Conservation (phyloP, 2,329 filamentous ascomycete genomes). For the Colletotrichum sp. region DNA sequence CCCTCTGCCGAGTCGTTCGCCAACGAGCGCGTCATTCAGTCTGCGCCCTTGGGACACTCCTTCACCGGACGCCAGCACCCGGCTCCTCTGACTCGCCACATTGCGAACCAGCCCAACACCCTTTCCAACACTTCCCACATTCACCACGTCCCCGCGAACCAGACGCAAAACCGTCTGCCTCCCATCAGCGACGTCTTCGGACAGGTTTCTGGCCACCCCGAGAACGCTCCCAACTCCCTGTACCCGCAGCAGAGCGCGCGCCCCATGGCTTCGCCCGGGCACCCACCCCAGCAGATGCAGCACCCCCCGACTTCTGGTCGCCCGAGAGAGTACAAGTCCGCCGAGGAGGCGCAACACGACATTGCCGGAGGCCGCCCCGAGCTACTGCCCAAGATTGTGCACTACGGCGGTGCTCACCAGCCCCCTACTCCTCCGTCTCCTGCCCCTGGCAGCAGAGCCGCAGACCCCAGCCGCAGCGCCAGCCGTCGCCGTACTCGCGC, state of each 20-base stretch:
- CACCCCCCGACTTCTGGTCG: slow-evolving; percentile 64
- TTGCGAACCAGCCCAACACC: slow-evolving; percentile 82
- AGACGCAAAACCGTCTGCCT: slow-evolving; percentile 90
- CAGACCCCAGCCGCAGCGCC: slow-evolving; percentile 61
- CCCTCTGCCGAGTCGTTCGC: slow-evolving; percentile 92
- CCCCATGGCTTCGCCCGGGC: slow-evolving; percentile 79
- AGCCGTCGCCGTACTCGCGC: slow-evolving; percentile 79
- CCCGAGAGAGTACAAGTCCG: slow-evolving; percentile 88
- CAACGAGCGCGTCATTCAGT: slow-evolving; percentile 94
- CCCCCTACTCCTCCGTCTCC: slow-evolving; percentile 91
- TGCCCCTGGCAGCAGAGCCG: slow-evolving; percentile 55
- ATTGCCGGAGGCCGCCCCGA: slow-evolving; percentile 92
- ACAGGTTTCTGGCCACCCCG: slow-evolving; percentile 70
- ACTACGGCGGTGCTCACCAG: slow-evolving; percentile 87
- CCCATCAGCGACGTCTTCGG: slow-evolving; percentile 96
- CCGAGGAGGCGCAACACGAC: slow-evolving; percentile 92
- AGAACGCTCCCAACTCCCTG: slow-evolving; percentile 56
- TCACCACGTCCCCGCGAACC: slow-evolving; percentile 84
- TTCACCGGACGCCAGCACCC: slow-evolving; percentile 90
- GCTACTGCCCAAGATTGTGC: slow-evolving; percentile 88
- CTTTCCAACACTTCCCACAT: slow-evolving; percentile 87
- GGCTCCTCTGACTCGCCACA: slow-evolving; percentile 77
- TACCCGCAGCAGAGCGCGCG: slow-evolving; percentile 67
- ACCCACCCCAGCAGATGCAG: slow-evolving; percentile 58
- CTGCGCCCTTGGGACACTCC: slow-evolving; percentile 90